Base-by-base conservation (phyloP, 805 yeast species). In the Starmerella potacharoeniae region DNA sequence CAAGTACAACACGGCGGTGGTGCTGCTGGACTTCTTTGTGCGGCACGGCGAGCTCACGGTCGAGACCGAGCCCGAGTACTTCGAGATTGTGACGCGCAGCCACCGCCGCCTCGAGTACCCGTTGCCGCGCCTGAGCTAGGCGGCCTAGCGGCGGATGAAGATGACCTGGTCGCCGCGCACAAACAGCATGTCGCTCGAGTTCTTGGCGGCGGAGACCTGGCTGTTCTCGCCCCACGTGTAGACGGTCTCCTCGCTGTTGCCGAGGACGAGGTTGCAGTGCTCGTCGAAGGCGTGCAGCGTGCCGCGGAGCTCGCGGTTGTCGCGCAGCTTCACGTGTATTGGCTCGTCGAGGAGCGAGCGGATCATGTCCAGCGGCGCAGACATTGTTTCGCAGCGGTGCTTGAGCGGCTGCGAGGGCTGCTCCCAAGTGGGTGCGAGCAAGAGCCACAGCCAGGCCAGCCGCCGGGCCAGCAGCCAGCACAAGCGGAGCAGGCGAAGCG, bases 111-210 rank as follows among this genome's bases (percentile, higher is more conserved):
- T 89, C 31, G 90, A 88, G 2, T 88, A 84, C 62, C 90, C 96
- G 3, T 60, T 73, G 39, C 65, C 67, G 37, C 36, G 47, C 47
- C 28, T 36, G 22, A 6, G 13, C 22, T 6, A 14, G 14, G 39
- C 22, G 16, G 35, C 3, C 43, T 48, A 48, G 17, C 51, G 42
- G 6, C 60, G 57, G 29, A 93, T 83, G 62, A 90, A 76, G 51
- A 95, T 87, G 45, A 93, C 97, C 3, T 95, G 82, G 71, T 93
- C 98, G n/a, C 99, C 99, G 73, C 99, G 83, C 14, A 93, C 90
- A 71, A 91, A 91, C 44, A 93, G 82, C 89, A 93, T 86, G 54
- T 87, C 96, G 16, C 88, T 78, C 54, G 63, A 56, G 58, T 77
- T 76, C 65, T 82, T 84, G 28, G 75, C 75, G 9, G 78, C 69